Conservation (phyloP, 2,329 filamentous ascomycete genomes). For the Colletotrichum gloeosporioides region DNA sequence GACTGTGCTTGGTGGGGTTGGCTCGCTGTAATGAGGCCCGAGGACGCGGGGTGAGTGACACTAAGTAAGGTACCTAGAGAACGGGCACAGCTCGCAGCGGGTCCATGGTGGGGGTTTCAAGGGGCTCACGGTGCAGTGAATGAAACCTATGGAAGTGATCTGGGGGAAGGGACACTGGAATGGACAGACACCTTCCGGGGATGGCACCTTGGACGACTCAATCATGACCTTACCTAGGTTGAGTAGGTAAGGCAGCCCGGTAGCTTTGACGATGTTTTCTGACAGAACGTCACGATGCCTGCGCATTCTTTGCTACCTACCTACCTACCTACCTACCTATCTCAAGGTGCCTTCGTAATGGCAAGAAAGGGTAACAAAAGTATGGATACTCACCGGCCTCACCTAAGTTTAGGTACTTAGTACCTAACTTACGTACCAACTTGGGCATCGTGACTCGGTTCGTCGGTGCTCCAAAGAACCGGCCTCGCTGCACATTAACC, state of each 20-base stretch:
- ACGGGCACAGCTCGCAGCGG: background rate
- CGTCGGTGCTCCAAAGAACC: conserved; percentile 13
- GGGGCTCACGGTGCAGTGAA: background rate
- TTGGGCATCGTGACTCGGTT: background rate
- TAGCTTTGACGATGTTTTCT: background rate
- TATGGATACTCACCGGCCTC: background rate
- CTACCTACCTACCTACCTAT: background rate
- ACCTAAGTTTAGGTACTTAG: background rate
- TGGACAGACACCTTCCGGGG: background rate
- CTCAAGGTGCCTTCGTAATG: background rate
- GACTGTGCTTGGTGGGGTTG: background rate
- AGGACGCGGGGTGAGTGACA: conserved; percentile 23
- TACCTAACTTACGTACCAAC: background rate
- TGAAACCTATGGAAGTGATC: background rate
- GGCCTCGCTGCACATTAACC: conserved; percentile 12
- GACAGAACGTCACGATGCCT: background rate
- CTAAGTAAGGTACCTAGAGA: background rate
- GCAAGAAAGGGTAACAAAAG: background rate
- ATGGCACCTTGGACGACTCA: background rate
- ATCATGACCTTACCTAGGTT: background rate
- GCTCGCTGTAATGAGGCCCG: conserved; percentile 36
- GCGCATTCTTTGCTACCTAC: background rate
- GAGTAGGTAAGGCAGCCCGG: background rate
- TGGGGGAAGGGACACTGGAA: no score
- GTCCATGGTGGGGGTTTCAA: background rate